Evolutionary conservation across 306 rosid genomes (phyloP).

Genomic region (Gynostemma pentaphyllum): DNA sequence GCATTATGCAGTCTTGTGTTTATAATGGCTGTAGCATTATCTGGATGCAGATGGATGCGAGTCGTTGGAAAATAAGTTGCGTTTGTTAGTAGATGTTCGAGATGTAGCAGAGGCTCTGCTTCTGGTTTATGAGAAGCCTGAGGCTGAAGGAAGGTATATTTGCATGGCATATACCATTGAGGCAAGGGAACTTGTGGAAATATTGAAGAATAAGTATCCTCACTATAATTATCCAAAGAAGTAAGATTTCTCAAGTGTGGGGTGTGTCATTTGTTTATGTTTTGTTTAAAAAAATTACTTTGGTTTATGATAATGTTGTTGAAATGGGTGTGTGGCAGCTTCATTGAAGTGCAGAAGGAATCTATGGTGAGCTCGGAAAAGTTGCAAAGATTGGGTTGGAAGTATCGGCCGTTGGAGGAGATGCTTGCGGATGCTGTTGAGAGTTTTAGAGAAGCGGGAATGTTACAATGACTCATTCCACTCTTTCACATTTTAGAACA

Average conservation of each 20-base stretch:
- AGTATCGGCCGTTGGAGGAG: slow-evolving; percentile 41
- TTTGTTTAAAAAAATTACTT: neutral
- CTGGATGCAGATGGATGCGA: slow-evolving; percentile 30
- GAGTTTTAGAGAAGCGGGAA: slow-evolving; percentile 25
- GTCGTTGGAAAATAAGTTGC: slow-evolving; percentile 35
- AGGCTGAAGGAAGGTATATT: slow-evolving; percentile 64
- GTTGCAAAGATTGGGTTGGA: slow-evolving; percentile 50
- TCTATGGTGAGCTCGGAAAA: slow-evolving; percentile 29
- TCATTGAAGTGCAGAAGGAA: slow-evolving; percentile 19
- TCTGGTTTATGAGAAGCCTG: slow-evolving; percentile 50
- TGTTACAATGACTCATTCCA: slow-evolving; percentile 4
- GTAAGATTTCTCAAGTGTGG: slow-evolving; percentile 21
- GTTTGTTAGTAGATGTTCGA: slow-evolving; percentile 42
- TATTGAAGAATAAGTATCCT: slow-evolving; percentile 44
- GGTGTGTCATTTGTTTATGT: no score
- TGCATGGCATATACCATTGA: slow-evolving; percentile 27
- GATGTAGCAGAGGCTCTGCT: slow-evolving; percentile 54
- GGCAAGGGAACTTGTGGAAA: slow-evolving; percentile 32
- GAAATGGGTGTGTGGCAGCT: slow-evolving; percentile 20
- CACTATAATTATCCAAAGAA: slow-evolving; percentile 46
- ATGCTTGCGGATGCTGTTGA: slow-evolving; percentile 45
- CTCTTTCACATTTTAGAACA: no score
- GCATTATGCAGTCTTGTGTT: neutral
- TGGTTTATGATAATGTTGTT: neutral
- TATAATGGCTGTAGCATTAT: neutral